Percentiles rank a stretch among this genome's conserved stretches.
Evolutionary conservation across 208 protist genomes (phyloP).

Genomic region (Acanthamoeba castellanii): DNA sequence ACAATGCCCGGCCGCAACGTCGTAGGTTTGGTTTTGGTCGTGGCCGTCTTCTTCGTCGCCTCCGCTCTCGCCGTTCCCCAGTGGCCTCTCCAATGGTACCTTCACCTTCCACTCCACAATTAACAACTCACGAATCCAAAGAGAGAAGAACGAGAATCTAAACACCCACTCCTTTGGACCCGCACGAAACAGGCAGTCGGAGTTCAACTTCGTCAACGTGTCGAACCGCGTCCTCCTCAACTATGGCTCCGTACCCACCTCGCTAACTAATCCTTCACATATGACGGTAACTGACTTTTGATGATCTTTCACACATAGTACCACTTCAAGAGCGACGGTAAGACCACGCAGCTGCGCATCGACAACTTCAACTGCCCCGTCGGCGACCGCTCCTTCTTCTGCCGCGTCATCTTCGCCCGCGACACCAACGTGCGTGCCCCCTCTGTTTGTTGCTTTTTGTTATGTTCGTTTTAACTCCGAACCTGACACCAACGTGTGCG

Average conservation of each 20-base stretch:
- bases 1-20: not conserved
- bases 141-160: not conserved
- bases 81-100: slow-evolving; percentile 38
- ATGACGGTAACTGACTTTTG: not conserved
- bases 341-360: not conserved
- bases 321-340: slow-evolving; percentile 31
- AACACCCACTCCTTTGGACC: not conserved
- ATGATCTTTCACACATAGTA: not conserved
- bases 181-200: not conserved
- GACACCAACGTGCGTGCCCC: slow-evolving; percentile 24
- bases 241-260: not conserved
- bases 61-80: not conserved
- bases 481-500: too few species aligned
- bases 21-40: not conserved
- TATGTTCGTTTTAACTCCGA: too few species aligned
- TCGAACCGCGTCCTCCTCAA: slow-evolving; percentile 23
- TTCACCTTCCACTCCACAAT: not conserved
- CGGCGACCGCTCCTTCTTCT: slow-evolving; percentile 25
- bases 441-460: not conserved
- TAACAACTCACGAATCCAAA: too few species aligned
- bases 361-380: slow-evolving; percentile 46
- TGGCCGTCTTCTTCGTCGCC: not conserved
- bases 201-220: slow-evolving; percentile 58
- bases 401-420: slow-evolving; percentile 11
- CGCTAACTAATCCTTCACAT: not conserved